Evolutionary conservation across 768 basidiomycete species (phyloP).

Genomic region (Pleurotus sapidus): DNA sequence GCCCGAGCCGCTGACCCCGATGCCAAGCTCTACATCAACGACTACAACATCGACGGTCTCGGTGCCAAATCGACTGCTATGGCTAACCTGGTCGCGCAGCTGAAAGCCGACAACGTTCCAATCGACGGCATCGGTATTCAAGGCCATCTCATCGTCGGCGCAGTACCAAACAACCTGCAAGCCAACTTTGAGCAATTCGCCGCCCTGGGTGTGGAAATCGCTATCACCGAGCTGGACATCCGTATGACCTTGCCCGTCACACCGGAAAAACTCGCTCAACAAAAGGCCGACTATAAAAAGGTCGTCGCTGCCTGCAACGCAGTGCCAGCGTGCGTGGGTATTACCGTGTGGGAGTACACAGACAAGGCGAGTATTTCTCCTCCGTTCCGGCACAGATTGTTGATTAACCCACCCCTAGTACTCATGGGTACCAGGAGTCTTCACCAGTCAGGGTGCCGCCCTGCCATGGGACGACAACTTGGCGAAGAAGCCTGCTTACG

Average conservation of each 20-base stretch:
- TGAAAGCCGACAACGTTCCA: slow-evolving; percentile 33
- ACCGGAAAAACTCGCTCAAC: slow-evolving; percentile 28
- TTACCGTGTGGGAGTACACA: slow-evolving; percentile 23
- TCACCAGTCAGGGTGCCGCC: slow-evolving; percentile 21
- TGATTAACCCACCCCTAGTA: slow-evolving; percentile 10
- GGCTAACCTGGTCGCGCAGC: slow-evolving; percentile 33
- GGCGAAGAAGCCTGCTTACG: slow-evolving; percentile 42
- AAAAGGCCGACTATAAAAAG: slow-evolving; percentile 39
- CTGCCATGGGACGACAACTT: slow-evolving; percentile 30
- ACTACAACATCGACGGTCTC: slow-evolving; percentile 16
- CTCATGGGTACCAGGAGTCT: slow-evolving; percentile 23
- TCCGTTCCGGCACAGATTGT: background rate
- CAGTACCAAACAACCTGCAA: slow-evolving; percentile 32
- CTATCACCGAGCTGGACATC: slow-evolving; percentile 48
- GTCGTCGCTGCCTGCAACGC: slow-evolving; percentile 37
- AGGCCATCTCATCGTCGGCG: slow-evolving; percentile 41
- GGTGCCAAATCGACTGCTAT: slow-evolving; percentile 40
- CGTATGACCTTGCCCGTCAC: slow-evolving; percentile 39
- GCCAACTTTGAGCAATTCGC: slow-evolving; percentile 36
- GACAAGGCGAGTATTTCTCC: slow-evolving; percentile 15
- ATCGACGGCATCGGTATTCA: slow-evolving; percentile 47
- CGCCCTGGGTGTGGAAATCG: slow-evolving; percentile 45
- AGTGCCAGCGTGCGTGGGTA: slow-evolving; percentile 18
- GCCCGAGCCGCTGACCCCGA: slow-evolving; percentile 22
- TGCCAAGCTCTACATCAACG: slow-evolving; percentile 14